Evolutionary conservation across 2,329 filamentous ascomycete genomes (phyloP).

Genomic region (Colletotrichum eleusines): DNA sequence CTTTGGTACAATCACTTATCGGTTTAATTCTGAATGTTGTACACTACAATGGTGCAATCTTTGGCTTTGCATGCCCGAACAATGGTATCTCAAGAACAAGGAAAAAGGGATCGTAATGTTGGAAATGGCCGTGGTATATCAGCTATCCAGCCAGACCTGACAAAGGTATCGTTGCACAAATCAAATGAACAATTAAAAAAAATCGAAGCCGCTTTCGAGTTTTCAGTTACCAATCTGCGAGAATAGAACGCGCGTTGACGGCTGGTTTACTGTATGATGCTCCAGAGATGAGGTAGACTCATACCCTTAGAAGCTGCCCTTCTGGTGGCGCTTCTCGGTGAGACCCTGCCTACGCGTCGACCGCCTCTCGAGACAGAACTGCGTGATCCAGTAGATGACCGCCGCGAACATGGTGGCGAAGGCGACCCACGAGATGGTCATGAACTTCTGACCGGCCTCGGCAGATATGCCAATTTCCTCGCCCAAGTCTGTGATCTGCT

Average conservation of each 20-base stretch:
- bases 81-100: slow-evolving; percentile 32
- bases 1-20: background rate
- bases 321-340: slow-evolving; percentile 42
- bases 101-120: slow-evolving; percentile 16
- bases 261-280: background rate
- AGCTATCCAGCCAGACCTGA: slow-evolving; percentile 13
- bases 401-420: slow-evolving; percentile 58
- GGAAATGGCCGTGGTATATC: slow-evolving; percentile 16
- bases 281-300: background rate
- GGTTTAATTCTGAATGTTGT: background rate
- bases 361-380: slow-evolving; percentile 49
- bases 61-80: slow-evolving; percentile 2
- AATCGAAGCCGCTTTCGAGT: background rate
- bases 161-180: slow-evolving; percentile 11
- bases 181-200: background rate
- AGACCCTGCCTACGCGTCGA: slow-evolving; percentile 46
- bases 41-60: background rate
- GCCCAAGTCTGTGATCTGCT: slow-evolving; percentile 58
- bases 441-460: slow-evolving; percentile 57
- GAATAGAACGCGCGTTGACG: slow-evolving; percentile 2
- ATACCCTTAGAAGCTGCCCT: slow-evolving; percentile 45
- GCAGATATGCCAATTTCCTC: slow-evolving; percentile 60
- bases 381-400: slow-evolving; percentile 56
- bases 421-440: slow-evolving; percentile 61
- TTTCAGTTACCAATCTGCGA: slow-evolving; percentile 2